A percentile compares a stretch with the other conserved stretches of the same genome.
These are phyloP conservation scores for Lachnum nothofagi DNA, from an alignment of 2,329 filamentous ascomycete genomes.

Conservation along the genomic window DNA sequence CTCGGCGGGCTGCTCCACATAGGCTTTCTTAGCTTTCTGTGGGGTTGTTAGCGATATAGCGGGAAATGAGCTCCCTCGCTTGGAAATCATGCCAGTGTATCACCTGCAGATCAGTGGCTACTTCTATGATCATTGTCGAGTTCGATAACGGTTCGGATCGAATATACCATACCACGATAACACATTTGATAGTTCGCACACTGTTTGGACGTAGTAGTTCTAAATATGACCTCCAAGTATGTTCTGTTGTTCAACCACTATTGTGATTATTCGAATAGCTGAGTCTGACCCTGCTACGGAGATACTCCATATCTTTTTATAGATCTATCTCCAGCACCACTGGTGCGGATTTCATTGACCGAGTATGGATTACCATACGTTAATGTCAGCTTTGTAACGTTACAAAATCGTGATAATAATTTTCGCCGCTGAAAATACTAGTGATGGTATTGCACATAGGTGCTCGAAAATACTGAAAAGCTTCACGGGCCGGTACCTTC, in stretches of 20 bases:
- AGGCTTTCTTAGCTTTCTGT: conserved; percentile 5
- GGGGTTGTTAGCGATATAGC: conserved; percentile 5
- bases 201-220: too few relatives aligned
- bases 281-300: conserved; percentile 38
- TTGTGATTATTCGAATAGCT: conserved; percentile 36
- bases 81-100: conserved; percentile 36
- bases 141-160: too few relatives aligned
- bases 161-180: too few relatives aligned
- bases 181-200: too few relatives aligned
- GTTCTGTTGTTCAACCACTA: conserved; percentile 37
- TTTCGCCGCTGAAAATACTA: neutral
- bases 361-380: conserved; percentile 4
- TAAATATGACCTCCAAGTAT: conserved; percentile 45
- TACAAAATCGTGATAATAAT: neutral
- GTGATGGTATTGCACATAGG: too few relatives aligned
- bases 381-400: neutral
- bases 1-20: conserved; percentile 26
- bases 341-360: conserved; percentile 4
- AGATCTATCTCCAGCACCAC: too few relatives aligned
- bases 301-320: too few relatives aligned
- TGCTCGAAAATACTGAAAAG: too few relatives aligned
- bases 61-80: conserved; percentile 7
- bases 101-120: too few relatives aligned
- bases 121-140: too few relatives aligned
- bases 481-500: too few relatives aligned